Base-by-base conservation (phyloP, 495 filamentous ascomycete genomes). In the Chaetomium fimeti region DNA sequence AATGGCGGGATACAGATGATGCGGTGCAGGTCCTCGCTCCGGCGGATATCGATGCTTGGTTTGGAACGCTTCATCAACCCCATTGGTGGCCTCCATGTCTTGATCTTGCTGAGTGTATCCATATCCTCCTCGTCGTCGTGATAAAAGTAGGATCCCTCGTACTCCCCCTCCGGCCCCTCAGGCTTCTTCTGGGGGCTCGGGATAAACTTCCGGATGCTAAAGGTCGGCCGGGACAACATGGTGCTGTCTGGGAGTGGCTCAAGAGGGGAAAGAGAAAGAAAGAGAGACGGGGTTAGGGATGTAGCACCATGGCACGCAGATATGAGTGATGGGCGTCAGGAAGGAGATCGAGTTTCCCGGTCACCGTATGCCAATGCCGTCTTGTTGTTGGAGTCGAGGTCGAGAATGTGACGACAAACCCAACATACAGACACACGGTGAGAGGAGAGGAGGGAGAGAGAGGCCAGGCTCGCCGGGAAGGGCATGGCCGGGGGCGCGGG, bases 131-230 rank as follows among this genome's bases (percentile, higher is more conserved):
- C 54, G 38, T 66, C 64, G 55, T 78, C 76, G 64, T 71, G 68
- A 57, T 69, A 64, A 42, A 71, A 65, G 42, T 71, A 66, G 48
- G 69, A 65, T 29, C 69, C 75, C 57, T 72, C 69, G 29, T 76
- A 70, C 60, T 72, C 71, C 32, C 8, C 32, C 49, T 77, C 76
- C 61, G 66, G 58, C 36, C 61, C 59, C 13, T 66, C 69, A 25
- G 55, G 66, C 69, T 75, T 72, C 60, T 72, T 69, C 49, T 75
- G 74, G 18, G 54, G 55, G n/a, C 60, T 55, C 18, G 77, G 72
- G 58, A 81, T 77, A 32, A 80, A 65, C 69, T 74, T 74, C 61
- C 78, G 77, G 62, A 82, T 82, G 67, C 70, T 79, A 68, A 77
- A 73, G 58, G 69, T 69, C 40, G 79, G 71, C 72, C 75, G 72